Percentiles rank a stretch among this genome's conserved stretches.
Evolutionary conservation across 2,329 filamentous ascomycete species (phyloP).

Genomic region (Dryadomyces quercivorus): DNA sequence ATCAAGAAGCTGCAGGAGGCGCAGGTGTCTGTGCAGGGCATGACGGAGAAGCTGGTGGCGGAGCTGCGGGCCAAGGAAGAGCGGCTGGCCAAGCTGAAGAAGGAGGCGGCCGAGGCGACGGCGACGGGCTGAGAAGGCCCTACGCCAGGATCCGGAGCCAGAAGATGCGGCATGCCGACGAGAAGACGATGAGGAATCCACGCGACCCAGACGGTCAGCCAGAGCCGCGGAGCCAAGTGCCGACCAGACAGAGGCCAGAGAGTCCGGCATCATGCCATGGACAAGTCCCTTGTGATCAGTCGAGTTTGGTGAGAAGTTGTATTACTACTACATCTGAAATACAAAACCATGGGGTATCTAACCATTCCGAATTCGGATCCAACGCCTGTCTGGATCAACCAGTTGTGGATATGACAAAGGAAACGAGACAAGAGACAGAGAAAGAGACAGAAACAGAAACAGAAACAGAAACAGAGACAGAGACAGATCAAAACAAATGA

Average conservation of each 20-base stretch:
- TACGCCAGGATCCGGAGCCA: neutral
- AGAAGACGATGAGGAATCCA: too few relatives aligned
- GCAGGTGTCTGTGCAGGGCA: conserved; percentile 48
- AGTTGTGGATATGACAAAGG: neutral
- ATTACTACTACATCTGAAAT: neutral
- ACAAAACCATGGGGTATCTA: neutral
- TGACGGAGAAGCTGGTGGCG: conserved; percentile 44
- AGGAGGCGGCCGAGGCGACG: conserved; percentile 21
- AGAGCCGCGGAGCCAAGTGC: too few relatives aligned
- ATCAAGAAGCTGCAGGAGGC: conserved; percentile 51
- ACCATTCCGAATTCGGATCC: neutral
- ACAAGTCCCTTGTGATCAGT: too few relatives aligned
- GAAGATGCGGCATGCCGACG: too few relatives aligned
- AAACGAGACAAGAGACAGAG: too few relatives aligned
- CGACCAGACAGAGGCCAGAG: too few relatives aligned
- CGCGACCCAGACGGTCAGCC: too few relatives aligned
- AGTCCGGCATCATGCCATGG: too few relatives aligned
- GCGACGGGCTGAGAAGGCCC: conserved; percentile 7
- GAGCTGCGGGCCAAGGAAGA: conserved; percentile 54
- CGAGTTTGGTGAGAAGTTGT: neutral
- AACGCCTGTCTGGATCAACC: neutral
- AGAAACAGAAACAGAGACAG: neutral
- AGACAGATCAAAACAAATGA: neutral
- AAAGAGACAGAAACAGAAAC: neutral
- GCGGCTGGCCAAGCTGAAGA: conserved; percentile 47